Base-by-base conservation (phyloP, 2,329 filamentous ascomycete genomes). In the Fusarium fujikuroi region DNA sequence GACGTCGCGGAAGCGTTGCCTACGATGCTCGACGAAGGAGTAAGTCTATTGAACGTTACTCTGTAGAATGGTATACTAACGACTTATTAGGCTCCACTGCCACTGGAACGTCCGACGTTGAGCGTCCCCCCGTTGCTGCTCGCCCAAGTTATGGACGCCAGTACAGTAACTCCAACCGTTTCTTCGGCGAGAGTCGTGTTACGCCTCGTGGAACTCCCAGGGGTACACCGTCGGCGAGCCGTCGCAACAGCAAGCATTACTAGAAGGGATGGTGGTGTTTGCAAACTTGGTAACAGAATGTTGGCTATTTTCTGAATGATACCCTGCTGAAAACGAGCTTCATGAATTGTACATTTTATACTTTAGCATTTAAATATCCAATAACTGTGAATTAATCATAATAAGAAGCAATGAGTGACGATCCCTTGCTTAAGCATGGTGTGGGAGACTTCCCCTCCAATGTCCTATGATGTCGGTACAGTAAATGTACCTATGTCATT, bases 101-200 rank as follows among this genome's bases (percentile, higher is more conserved):
- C 8, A 62, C 68, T 18, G 74, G 71, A 11, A 25, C 47, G 9
- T 30, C 52, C 0, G 66, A 69, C 16, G 19, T 59, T 3, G 67
- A 74, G 10, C 76, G 76, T 9, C 70, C 76, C 0, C 59, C 66
- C 4, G 66, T 64, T 3, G 44, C 66, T 21, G 50, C 60, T 2
- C 74, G 78, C 7, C 73, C 76, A 2, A 70, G 52, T 5, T 66
- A 71, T 6, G 70, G 72, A 3, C 79, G 82, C 2, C 73, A 77
- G 11, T 84, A 79, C 74, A 84, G 82, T 63, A 82, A 84, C 58
- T 80, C 83, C 43, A 69, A 82, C 46, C 82, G 83, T 18, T 84
- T 84, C 77, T 84, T 84, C 52, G 83, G 83, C 3, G 82, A 84
- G 75, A 83, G 74, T 43, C 81, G 83, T 30, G 82, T 84, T 2